Evolutionary conservation across 1,284 basidiomycete genomes (phyloP).

Genomic region (Somion occarium): DNA sequence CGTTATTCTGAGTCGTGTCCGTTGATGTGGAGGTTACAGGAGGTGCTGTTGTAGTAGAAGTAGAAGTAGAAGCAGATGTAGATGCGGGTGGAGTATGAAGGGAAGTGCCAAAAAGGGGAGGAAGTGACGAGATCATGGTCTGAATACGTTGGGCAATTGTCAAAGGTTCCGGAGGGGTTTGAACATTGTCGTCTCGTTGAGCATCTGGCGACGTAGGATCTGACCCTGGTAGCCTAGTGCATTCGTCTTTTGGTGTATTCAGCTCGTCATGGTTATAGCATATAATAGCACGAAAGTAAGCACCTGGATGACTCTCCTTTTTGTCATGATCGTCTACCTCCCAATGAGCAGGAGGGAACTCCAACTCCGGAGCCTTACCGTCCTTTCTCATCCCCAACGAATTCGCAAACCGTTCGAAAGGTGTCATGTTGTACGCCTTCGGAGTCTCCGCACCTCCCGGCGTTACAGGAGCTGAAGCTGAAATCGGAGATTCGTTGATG

Average conservation of each 20-base stretch:
- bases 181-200: neutral
- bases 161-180: conserved; percentile 17
- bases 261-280: too few species aligned
- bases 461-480: conserved; percentile 1
- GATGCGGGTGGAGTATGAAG: conserved; percentile 1
- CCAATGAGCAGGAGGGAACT: conserved; percentile 16
- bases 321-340: neutral
- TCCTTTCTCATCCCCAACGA: conserved; percentile 14
- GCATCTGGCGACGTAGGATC: neutral
- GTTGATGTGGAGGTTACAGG: neutral
- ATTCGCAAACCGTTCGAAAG: conserved; percentile 16
- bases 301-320: conserved; percentile 5
- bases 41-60: neutral
- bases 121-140: conserved; percentile 16
- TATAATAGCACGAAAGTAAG: too few species aligned
- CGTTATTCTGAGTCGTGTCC: too few species aligned
- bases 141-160: conserved; percentile 26
- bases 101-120: conserved; percentile 12
- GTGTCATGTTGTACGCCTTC: conserved; percentile 6
- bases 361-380: conserved; percentile 12
- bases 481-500: neutral
- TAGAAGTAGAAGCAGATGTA: neutral
- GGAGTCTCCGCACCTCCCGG: conserved; percentile 3
- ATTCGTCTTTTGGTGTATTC: conserved; percentile 4
- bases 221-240: conserved; percentile 2